Evolutionary conservation across 2,329 filamentous ascomycete species (phyloP).

Genomic region (Fusarium concolor): DNA sequence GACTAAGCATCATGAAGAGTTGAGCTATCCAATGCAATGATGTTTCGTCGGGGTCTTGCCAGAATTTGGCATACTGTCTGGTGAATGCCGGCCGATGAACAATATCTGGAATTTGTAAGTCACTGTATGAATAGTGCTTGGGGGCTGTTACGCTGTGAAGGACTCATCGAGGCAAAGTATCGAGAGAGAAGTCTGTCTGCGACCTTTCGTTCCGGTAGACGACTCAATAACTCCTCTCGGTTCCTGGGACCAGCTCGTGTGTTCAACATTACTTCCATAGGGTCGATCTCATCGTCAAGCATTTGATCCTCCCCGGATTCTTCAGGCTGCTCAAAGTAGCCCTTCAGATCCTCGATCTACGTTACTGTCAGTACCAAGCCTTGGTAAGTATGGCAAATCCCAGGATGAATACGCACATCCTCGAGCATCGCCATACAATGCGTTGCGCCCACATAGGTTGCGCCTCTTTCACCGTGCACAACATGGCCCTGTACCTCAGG

Average conservation of each 20-base stretch:
- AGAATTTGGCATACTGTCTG: constrained; percentile 62
- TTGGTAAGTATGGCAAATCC: not conserved
- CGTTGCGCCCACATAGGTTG: constrained; percentile 68
- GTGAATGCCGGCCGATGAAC: constrained; percentile 66
- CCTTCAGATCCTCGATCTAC: constrained; percentile 69
- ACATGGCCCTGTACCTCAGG: constrained; percentile 55
- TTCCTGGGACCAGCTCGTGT: constrained; percentile 54
- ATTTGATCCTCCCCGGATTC: constrained; percentile 51
- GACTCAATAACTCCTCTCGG: constrained; percentile 60
- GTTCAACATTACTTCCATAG: constrained; percentile 58
- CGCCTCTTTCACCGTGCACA: constrained; percentile 56
- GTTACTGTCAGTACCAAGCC: constrained; percentile 8
- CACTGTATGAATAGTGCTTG: not conserved
- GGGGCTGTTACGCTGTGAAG: constrained; percentile 59
- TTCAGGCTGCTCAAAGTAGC: constrained; percentile 65
- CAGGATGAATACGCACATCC: constrained; percentile 59
- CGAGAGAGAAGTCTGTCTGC: constrained; percentile 63
- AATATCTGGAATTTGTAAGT: constrained; percentile 55
- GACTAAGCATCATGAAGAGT: constrained; percentile 60
- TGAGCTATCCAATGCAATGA: constrained; percentile 63
- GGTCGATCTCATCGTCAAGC: constrained; percentile 51
- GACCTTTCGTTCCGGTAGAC: constrained; percentile 59
- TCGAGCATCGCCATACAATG: constrained; percentile 71
- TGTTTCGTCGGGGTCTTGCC: constrained; percentile 54
- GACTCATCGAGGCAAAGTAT: constrained; percentile 66